Base-by-base conservation (phyloP, 2,329 filamentous ascomycete species). In the Aspergillus cejpii region DNA sequence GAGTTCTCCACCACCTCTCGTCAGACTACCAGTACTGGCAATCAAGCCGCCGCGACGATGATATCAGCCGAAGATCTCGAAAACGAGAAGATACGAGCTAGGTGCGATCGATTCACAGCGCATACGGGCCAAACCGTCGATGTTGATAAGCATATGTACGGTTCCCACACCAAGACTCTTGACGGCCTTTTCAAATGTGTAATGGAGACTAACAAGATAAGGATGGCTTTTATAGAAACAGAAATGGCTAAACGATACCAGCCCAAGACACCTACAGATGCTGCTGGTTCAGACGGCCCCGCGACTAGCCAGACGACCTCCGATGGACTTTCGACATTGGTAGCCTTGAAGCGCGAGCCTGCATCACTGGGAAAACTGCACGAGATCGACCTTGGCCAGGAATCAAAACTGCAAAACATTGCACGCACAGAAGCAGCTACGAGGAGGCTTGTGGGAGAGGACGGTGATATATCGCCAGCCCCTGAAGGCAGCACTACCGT, bases 201-300 rank as follows among this genome's bases (percentile, higher is more conserved):
- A 55, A 62, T 57, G 55, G 53, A 50, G 58, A 68, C 77, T 83
- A 76, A 83, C 77, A 67, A 68, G 69, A 71, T 75, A 76, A 83
- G 80, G 79, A 77, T 77, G 71, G 74, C 74, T 55, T 84, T 78
- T 69, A 76, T 84, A 84, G 80, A 83, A 62, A 75, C 77, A 49
- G 78, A 81, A 63, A 67, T 83, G 70, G 78, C 79, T 73, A 79
- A 77, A 66, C 68, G 71, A 58, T 63, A 65, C 41, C 57, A 59
- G 26, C 58, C 52, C 37, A 49, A 52, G 24, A 43, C 53, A 23
- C 43, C 50, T 3, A 38, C 45, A 37, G 54, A 64, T 26, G 40
- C 39, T 10, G 5, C 43, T 20, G 43, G 41, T 31, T 26, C 40
- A 6, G 47, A 53, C 27, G 33, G 41, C 23, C 5, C 40, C 26